Evolutionary conservation across 305 asterid genomes (phyloP).

Genomic region (Plantago coronopus): DNA sequence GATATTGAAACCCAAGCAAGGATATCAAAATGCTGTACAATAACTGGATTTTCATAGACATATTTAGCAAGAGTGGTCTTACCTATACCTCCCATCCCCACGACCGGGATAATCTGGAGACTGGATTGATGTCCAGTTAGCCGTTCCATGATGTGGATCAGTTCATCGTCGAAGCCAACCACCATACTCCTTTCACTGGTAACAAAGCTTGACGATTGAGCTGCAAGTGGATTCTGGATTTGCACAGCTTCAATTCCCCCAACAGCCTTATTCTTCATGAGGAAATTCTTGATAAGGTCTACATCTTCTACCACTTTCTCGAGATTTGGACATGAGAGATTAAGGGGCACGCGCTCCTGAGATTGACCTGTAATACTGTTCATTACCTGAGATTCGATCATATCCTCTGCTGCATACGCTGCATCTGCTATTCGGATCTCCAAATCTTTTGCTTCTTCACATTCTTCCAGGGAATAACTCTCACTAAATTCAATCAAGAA

Average conservation of each 20-base stretch:
- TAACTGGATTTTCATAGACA: background rate
- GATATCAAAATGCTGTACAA: background rate
- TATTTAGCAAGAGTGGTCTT: background rate
- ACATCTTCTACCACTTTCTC: no score
- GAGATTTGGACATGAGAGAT: no score
- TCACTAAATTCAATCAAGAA: background rate
- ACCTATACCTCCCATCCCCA: background rate
- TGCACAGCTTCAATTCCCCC: no score
- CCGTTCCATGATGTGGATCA: background rate
- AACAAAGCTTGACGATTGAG: background rate
- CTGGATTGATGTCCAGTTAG: background rate
- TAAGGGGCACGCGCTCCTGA: background rate
- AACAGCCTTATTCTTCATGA: no score
- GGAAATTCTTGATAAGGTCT: no score
- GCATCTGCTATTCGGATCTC: slow-evolving; percentile 1
- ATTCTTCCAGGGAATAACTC: background rate
- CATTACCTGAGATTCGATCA: background rate
- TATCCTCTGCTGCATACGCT: background rate
- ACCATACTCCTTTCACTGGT: background rate
- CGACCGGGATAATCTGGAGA: background rate
- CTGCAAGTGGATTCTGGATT: background rate
- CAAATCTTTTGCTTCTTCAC: background rate
- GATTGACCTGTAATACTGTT: background rate
- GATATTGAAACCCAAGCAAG: background rate
- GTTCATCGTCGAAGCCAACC: background rate